Conservation (phyloP, 2,329 filamentous ascomycete species). For the Calonectria naviculata region DNA sequence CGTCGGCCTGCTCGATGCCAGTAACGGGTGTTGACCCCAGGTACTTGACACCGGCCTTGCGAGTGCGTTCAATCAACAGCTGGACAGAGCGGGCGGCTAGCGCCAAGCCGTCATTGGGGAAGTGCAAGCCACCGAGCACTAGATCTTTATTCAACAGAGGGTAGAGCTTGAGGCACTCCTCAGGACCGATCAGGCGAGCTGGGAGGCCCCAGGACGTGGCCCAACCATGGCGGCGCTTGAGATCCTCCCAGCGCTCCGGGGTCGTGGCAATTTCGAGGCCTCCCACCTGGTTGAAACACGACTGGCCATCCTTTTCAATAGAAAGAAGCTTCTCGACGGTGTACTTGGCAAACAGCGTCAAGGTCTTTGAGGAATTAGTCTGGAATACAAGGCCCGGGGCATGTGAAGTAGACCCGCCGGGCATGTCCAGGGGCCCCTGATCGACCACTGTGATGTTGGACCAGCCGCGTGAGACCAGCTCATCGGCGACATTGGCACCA, state of each 20-base stretch:
- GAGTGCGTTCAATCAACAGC: constrained; percentile 68
- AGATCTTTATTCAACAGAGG: constrained; percentile 64
- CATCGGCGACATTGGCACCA: constrained; percentile 72
- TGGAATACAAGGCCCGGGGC: constrained; percentile 74
- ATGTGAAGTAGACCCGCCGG: constrained; percentile 74
- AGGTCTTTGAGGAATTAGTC: constrained; percentile 66
- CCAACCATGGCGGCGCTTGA: constrained; percentile 72
- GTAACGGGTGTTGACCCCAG: constrained; percentile 67
- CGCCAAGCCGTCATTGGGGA: constrained; percentile 70
- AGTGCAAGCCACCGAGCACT: constrained; percentile 69
- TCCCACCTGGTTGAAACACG: constrained; percentile 72
- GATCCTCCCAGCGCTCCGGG: constrained; percentile 65
- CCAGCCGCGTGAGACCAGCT: constrained; percentile 72
- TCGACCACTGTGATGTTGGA: constrained; percentile 72
- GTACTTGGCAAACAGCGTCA: constrained; percentile 70
- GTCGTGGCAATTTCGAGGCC: constrained; percentile 73
- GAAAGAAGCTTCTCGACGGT: constrained; percentile 70
- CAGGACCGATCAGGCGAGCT: constrained; percentile 59
- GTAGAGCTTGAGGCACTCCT: constrained; percentile 65
- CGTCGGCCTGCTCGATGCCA: constrained; percentile 61
- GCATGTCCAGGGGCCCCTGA: constrained; percentile 71
- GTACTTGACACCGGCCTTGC: constrained; percentile 68
- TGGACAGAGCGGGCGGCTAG: constrained; percentile 71
- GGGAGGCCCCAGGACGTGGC: constrained; percentile 71
- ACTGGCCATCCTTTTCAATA: constrained; percentile 49